Conservation (phyloP, 1,139 yeast genomes). For the Protomyces gravidus region DNA sequence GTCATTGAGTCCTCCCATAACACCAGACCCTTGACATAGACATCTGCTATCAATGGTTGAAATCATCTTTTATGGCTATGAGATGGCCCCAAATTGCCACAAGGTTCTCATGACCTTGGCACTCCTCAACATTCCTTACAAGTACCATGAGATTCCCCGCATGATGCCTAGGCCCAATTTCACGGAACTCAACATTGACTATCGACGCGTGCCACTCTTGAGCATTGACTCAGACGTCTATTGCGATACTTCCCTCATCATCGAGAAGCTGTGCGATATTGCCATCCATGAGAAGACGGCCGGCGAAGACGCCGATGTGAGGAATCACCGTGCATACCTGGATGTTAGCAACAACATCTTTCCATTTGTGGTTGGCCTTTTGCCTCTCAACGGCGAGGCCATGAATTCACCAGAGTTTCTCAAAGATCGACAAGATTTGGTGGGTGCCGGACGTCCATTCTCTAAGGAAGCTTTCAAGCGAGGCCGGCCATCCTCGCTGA, state of each 20-base stretch:
- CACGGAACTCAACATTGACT: conserved; percentile 7
- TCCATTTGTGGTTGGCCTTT: conserved; percentile 7
- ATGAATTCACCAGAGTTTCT: conserved; percentile 13
- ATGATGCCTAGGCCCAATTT: conserved; percentile 22
- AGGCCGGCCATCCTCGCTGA: conserved; percentile 3
- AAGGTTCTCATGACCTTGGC: conserved; percentile 4
- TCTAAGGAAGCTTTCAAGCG: background rate
- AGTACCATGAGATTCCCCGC: conserved; percentile 15
- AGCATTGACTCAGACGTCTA: conserved; percentile 24
- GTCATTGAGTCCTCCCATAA: too few species aligned
- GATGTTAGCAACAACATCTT: conserved; percentile 2
- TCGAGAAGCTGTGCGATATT: conserved; percentile 19
- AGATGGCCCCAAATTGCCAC: conserved; percentile 22
- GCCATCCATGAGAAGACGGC: conserved; percentile 8
- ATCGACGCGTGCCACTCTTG: conserved; percentile 19
- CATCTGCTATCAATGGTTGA: background rate
- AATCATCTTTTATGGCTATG: conserved; percentile 16
- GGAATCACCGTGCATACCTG: conserved; percentile 10
- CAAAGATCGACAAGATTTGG: conserved; percentile 12
- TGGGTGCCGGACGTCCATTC: conserved; percentile 6
- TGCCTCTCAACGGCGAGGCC: background rate
- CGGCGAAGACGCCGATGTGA: conserved; percentile 9
- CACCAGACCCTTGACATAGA: background rate
- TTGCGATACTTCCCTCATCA: conserved; percentile 15
- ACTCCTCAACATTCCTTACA: conserved; percentile 9